phyloP scores from a whole-genome alignment of 75 land plant genomes.

The Azolla pinnata region DNA sequence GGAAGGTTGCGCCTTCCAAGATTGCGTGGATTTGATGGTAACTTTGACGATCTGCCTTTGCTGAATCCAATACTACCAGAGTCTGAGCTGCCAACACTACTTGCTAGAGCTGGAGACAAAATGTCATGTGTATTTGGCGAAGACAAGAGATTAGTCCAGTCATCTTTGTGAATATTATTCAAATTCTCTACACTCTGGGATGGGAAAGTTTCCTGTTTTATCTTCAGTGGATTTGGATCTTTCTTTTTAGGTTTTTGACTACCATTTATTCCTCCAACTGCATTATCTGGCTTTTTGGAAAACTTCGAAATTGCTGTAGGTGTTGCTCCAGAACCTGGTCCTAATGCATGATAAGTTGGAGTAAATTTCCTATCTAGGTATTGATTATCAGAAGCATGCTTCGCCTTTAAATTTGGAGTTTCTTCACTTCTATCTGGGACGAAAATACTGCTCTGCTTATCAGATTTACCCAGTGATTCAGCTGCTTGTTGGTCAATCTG shows the following conservation, averaged over 20 bases:
- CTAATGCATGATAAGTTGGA: no score
- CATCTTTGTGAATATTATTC: slow-evolving; percentile 3
- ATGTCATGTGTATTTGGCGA: neutral
- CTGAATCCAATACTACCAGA: neutral
- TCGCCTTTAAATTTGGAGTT: no score
- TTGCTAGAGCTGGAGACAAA: slow-evolving; percentile 8
- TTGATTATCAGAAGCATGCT: no score
- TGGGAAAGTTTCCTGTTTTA: neutral
- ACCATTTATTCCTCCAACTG: no score
- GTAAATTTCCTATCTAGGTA: no score
- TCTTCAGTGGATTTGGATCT: neutral
- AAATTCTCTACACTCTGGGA: neutral
- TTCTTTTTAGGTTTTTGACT: neutral
- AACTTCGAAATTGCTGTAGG: no score
- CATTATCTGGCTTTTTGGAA: no score
- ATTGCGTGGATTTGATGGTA: neutral
- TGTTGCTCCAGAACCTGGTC: no score
- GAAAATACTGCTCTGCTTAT: neutral
- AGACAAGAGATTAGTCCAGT: slow-evolving; percentile 23
- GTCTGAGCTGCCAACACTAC: slow-evolving; percentile 14
- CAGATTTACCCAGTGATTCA: slow-evolving; percentile 45
- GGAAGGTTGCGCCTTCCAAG: no score
- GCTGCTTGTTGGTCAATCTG: slow-evolving; percentile 99
- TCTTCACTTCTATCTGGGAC: no score
- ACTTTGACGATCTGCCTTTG: neutral